Evolutionary conservation across 345 rosid genomes (phyloP).

Genomic region (Lepidium aucheri): DNA sequence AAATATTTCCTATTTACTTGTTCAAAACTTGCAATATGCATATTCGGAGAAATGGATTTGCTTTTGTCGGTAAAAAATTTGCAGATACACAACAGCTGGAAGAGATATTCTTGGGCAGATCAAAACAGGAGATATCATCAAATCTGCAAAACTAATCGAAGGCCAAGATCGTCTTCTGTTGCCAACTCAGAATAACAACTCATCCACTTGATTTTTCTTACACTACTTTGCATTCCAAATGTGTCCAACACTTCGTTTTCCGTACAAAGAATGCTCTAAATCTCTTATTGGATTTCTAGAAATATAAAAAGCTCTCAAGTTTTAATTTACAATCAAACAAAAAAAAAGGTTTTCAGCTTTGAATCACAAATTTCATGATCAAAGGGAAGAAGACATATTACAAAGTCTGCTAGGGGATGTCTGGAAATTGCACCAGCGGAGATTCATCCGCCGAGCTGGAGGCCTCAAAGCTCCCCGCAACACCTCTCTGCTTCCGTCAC

Average conservation of each 20-base stretch:
- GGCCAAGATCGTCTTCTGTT: conserved; percentile 72
- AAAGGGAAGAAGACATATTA: conserved; percentile 39
- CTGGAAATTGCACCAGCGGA: conserved; percentile 42
- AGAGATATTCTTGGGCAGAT: conserved; percentile 76
- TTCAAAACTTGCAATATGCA: neutral
- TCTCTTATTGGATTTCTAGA: neutral
- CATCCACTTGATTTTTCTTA: conserved; percentile 18
- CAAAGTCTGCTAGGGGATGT: conserved; percentile 47
- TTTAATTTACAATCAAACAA: conserved; percentile 7
- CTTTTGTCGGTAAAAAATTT: neutral
- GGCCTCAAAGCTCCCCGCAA: conserved; percentile 46
- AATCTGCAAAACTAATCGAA: conserved; percentile 58
- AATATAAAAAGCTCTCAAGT: neutral
- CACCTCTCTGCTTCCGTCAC: conserved; percentile 29
- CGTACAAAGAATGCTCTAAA: conserved; percentile 1
- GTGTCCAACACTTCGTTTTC: neutral
- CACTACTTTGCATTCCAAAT: neutral
- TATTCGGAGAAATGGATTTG: neutral
- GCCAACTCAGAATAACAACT: conserved; percentile 40
- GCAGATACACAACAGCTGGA: conserved; percentile 64
- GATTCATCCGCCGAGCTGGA: conserved; percentile 34
- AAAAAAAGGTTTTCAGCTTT: conserved; percentile 4
- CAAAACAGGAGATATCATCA: conserved; percentile 69
- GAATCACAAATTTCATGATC: neutral
- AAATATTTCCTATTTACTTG: neutral